Base-by-base conservation (phyloP, 2,329 filamentous ascomycete species). In the Colletotrichum incanum region DNA sequence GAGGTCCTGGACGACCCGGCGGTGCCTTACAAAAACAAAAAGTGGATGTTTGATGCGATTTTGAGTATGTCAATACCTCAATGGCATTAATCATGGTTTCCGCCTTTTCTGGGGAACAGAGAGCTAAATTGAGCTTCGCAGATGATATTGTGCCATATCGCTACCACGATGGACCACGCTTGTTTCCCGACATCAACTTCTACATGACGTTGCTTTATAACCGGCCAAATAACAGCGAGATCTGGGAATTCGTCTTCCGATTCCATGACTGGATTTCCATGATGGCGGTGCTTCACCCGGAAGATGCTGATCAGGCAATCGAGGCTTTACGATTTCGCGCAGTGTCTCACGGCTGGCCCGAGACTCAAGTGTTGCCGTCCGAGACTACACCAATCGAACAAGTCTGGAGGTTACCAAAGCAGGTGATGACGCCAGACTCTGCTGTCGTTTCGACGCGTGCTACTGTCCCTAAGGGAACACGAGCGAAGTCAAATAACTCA, bases 191-290 rank as follows among this genome's bases (percentile, higher is more conserved):
- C 1, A 54, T 50, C 1, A 31, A 20, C 5, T 69, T 69, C 18
- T 69, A 69, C 34, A 2, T 12, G 1, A 65, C 52, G 1, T 20
- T 69, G 2, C 4, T 69, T 0, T 23, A 58, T 20, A 69, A 65
- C 23, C 26, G 67, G 0, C 8, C 26, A 2, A 23, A 59, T 11
- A 37, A 34, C 11, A 20, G 20, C 11, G 26, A 26, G 2, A 43
- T 69, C 1, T 65, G 60, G 67, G 41, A 41, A 0, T 39, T 69
- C 3, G 52, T 63, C 3, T 4, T 5, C 1, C 41, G 61, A 1
- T 69, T 69, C 9, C 67, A 69, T 7, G 20, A n/a, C 11, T 69
- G 52, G 43, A 58, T 69, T 0, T 69, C 45, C 16, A 26, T 34
- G 12, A 20, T 65, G 7, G 67, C 45, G 2, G 12, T 45, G 4